Base-by-base conservation (phyloP, 441 rosid genomes). In the Viola pubescens region DNA sequence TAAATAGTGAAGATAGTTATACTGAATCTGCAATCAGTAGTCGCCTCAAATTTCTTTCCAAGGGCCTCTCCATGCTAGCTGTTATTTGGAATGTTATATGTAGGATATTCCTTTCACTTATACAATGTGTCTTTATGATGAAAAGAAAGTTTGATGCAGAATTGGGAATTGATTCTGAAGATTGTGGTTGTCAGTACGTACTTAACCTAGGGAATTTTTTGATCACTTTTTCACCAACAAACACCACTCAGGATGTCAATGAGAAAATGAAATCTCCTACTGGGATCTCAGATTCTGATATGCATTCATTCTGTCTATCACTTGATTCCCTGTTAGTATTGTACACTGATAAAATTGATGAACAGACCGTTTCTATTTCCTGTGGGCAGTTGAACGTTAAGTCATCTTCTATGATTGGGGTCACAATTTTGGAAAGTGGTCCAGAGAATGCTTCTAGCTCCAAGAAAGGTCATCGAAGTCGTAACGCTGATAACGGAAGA, bases 351-450 rank as follows among this genome's bases (percentile, higher is more conserved):
- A 81, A 75, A 61, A 68, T 75, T 73, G 67, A 75, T 65, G 73
- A 73, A 62, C 83, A 80, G 68, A 71, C 80, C 40, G 41, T 77
- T 40, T 77, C 79, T 62, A 56, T 85, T 58, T 89, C 86, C 68
- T 85, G 81, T 63, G 94, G 87, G 70, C 71, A 77, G 63, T 38
- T 87, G 67, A 76, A 74, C 70, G 70, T 80, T 56, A 75, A 76
- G 62, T 63, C 89, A 57, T 70, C 77, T 60, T 64, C 74, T 65
- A 64, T 59, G 40, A 48, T n/a, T 40, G 69, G 58, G 55, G 66
- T 64, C 68, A 66, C 69, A 73, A 37, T 26, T 41, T 46, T 65
- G 59, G 73, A 67, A 62, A 79, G 54, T 48, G 34, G 79, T 56
- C 63, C 71, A 54, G 70, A 42, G 6, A 51, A 56, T 73, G 54